phyloP scores from a whole-genome alignment of 345 rosid species.

The Lepidium africanum region DNA sequence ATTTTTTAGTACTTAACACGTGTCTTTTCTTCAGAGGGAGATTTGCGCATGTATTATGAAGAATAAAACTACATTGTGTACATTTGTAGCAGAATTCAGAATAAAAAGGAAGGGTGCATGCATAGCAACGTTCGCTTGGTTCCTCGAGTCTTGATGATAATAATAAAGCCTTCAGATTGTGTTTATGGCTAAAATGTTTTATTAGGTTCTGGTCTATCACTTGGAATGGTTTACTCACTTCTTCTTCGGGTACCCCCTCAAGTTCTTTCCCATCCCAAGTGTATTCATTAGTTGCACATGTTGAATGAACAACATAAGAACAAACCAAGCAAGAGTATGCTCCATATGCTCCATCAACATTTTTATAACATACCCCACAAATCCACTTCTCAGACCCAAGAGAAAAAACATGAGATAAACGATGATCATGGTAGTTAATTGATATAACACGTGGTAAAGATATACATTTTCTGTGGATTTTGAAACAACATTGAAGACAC shows the following conservation, averaged over 20 bases:
- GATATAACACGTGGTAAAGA: not conserved
- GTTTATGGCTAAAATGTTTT: not conserved
- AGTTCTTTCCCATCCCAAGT: not conserved
- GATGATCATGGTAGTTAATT: slow-evolving; percentile 4
- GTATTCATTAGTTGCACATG: not conserved
- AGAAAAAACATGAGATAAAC: not conserved
- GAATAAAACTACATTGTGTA: not conserved
- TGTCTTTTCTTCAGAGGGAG: not conserved
- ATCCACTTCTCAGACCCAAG: not conserved
- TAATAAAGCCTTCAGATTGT: not conserved
- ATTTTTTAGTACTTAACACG: not conserved
- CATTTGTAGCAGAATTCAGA: not conserved
- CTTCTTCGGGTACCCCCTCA: not conserved
- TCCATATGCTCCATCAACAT: not conserved
- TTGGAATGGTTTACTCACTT: not conserved
- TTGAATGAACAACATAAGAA: not conserved
- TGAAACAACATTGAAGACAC: not conserved
- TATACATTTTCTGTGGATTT: not conserved
- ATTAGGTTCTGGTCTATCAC: not conserved
- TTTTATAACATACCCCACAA: not conserved
- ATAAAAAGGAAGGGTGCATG: not conserved
- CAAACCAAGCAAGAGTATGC: not conserved
- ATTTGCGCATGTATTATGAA: not conserved
- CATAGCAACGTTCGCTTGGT: not conserved
- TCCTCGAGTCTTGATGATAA: not conserved